Conservation (phyloP, 2,329 filamentous ascomycete species). For the Colletotrichum filicis region DNA sequence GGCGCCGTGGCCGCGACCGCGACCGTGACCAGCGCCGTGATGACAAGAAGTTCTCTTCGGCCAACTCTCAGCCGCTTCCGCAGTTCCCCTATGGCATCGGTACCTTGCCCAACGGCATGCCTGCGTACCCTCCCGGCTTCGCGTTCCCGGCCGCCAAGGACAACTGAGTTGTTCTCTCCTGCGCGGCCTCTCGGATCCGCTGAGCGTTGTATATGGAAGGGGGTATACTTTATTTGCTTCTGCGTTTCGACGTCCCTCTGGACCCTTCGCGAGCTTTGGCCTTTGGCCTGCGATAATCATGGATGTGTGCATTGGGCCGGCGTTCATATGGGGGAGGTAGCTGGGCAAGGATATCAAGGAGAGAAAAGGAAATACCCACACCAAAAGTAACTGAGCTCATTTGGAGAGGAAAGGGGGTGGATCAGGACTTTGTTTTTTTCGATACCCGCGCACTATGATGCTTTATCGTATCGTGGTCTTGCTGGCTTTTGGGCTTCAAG, state of each 20-base stretch:
- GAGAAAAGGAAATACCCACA: constrained; percentile 26
- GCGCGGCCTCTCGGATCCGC: not conserved
- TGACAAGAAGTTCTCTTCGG: constrained; percentile 38
- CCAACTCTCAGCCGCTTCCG: constrained; percentile 38
- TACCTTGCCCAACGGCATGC: constrained; percentile 54
- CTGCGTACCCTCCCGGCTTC: constrained; percentile 53
- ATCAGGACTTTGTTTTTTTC: not conserved
- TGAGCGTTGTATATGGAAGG: constrained; percentile 9
- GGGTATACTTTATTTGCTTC: not conserved
- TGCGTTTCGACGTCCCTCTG: constrained; percentile 24
- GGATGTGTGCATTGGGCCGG: constrained; percentile 22
- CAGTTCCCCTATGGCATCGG: constrained; percentile 53
- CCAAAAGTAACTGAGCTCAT: not conserved
- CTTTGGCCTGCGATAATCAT: constrained; percentile 16
- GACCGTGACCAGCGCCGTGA: constrained; percentile 42
- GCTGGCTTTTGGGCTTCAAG: constrained; percentile 15
- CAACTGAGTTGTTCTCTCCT: not conserved
- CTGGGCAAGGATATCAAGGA: not conserved
- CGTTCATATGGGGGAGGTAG: constrained; percentile 9
- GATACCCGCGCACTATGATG: constrained; percentile 15
- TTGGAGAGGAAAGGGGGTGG: constrained; percentile 4
- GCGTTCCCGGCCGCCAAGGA: constrained; percentile 48
- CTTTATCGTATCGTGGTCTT: not conserved
- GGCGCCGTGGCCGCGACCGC: constrained; percentile 42
- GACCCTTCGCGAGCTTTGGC: not conserved